Evolutionary conservation across 768 basidiomycete genomes (phyloP), one percentile per base, ranked within the genome.

Genomic region (Trametes coccinea): DNA sequence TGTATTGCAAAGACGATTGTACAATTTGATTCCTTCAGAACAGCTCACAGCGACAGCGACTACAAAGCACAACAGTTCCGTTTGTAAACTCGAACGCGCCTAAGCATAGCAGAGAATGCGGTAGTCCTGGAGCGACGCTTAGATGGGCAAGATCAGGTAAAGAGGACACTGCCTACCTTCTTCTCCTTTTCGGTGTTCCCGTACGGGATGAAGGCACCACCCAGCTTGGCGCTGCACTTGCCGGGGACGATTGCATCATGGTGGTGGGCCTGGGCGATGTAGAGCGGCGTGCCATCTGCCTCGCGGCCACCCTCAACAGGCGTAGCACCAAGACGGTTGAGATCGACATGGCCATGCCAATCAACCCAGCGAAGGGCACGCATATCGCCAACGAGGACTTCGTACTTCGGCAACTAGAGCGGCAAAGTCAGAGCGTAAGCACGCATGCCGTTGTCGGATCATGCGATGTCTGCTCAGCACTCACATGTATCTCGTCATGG

Each of bases 281-380:
- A 90, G 16, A 89, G 75, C 6, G 76, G 78, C 1, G 79, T 76
- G n/a, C 87, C 87, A 59, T 86, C 79, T 13, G 78, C 75, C 69
- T 91, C 89, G 31, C 72, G 76, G 2, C 90, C 90, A 51, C 85
- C 90, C 61, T 90, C 87, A 39, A 92, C 86, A 0, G 87, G 87
- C 4, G 62, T 72, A 49, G 73, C 73, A 49, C 80, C 75, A 34
- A 89, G 80, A 40, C 66, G 57, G 1, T 68, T 47, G 37, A 83
- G 59, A 54, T 84, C 76, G 59, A 89, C 63, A 5, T 69, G 71
- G 30, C 85, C 86, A 37, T 73, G 72, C 51, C 72, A 65, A 51
- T 77, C 62, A 0, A 87, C 84, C 89, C 89, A 92, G 51, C 66
- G 77, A 55, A 92, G 71, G 29, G 78, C 85, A 3, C 70, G 72